Percentiles rank a stretch among this genome's conserved stretches.
Conservation (phyloP, 768 basidiomycete genomes). For the Ramaria sp. region DNA sequence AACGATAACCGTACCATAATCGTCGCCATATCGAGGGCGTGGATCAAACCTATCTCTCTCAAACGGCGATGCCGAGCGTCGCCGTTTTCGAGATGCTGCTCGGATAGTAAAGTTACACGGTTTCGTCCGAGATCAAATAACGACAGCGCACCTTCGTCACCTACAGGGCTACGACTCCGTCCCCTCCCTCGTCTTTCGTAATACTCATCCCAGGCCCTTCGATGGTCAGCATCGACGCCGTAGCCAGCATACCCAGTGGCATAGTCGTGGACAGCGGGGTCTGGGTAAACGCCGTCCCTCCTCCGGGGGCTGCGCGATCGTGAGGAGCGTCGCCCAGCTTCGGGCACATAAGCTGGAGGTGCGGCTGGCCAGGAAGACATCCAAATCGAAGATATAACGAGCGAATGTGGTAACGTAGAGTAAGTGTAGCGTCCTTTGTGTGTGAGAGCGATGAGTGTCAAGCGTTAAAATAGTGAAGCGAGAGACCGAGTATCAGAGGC, state of each 20-base stretch:
- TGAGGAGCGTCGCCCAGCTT: constrained; percentile 59
- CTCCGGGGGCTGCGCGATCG: constrained; percentile 70
- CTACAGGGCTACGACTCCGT: constrained; percentile 66
- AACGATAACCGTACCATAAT: constrained; percentile 49
- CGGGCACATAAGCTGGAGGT: constrained; percentile 39
- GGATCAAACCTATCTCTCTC: constrained; percentile 79
- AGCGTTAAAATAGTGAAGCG: constrained; percentile 33
- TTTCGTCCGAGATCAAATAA: neutral
- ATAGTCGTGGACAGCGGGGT: constrained; percentile 45
- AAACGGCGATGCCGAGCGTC: constrained; percentile 70
- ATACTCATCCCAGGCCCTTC: constrained; percentile 57
- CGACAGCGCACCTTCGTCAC: constrained; percentile 46
- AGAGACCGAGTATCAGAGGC: constrained; percentile 61
- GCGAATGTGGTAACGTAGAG: neutral
- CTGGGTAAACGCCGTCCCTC: constrained; percentile 49
- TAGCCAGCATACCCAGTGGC: constrained; percentile 41
- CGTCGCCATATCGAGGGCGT: constrained; percentile 71
- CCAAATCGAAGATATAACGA: constrained; percentile 9
- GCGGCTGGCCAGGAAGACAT: constrained; percentile 69
- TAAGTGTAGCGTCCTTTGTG: constrained; percentile 1
- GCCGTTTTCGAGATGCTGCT: constrained; percentile 60
- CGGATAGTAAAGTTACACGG: constrained; percentile 11
- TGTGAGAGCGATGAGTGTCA: constrained; percentile 24
- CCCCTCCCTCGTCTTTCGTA: constrained; percentile 35
- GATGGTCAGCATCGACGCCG: constrained; percentile 54